A percentile compares a stretch with the other conserved stretches of the same genome.
Conservation (phyloP, 352 stramenopile genomes). For the Plasmopara muralis region DNA sequence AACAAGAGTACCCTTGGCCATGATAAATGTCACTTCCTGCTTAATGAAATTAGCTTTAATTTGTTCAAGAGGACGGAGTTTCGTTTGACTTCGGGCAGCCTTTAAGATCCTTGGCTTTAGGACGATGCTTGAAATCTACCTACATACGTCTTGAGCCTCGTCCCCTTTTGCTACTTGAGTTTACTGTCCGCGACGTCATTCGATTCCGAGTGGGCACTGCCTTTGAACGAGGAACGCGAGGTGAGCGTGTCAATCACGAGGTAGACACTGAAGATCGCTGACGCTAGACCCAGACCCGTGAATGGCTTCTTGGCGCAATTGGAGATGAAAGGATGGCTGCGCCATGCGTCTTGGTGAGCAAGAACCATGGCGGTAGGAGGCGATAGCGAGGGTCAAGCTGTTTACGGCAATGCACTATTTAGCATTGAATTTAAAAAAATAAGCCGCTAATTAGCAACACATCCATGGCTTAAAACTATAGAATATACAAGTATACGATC, state of each 20-base stretch:
- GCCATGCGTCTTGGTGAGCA: constrained; percentile 81
- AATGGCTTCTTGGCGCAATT: constrained; percentile 83
- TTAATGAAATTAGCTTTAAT: neutral
- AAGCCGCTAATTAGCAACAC: too few species aligned
- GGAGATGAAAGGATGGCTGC: constrained; percentile 82
- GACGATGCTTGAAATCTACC: constrained; percentile 7
- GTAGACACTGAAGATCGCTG: constrained; percentile 76
- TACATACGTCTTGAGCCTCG: constrained; percentile 15
- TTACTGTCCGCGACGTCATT: constrained; percentile 36
- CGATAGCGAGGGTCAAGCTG: neutral
- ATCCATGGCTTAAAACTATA: too few species aligned
- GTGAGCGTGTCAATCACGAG: constrained; percentile 60
- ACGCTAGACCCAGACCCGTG: constrained; percentile 64
- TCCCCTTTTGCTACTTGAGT: constrained; percentile 52
- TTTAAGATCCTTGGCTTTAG: neutral
- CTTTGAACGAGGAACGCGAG: constrained; percentile 30
- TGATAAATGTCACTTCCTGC: neutral
- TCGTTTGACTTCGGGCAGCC: too few species aligned
- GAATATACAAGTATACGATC: too few species aligned
- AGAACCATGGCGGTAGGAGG: constrained; percentile 54
- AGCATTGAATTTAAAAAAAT: too few species aligned
- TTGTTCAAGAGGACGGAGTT: too few species aligned
- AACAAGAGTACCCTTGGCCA: neutral
- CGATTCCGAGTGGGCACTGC: constrained; percentile 28
- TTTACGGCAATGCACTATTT: too few species aligned